These are phyloP conservation scores for Stereocaulon alpinum DNA, from an alignment of 495 filamentous ascomycete genomes.

Conservation along the genomic window DNA sequence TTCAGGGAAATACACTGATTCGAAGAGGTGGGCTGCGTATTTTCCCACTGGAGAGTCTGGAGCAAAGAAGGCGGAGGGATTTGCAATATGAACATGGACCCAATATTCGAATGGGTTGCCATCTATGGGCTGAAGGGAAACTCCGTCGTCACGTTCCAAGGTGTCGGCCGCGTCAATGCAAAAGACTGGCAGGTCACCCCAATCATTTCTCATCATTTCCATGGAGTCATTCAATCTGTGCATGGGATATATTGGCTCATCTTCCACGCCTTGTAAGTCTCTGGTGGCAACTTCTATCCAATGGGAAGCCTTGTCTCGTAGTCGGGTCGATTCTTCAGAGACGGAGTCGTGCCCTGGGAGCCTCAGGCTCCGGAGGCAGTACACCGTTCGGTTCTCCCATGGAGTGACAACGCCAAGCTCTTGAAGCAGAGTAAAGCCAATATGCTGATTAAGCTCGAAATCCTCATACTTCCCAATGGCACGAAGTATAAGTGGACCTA, in stretches of 20 bases:
- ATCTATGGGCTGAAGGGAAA: constrained; percentile 62
- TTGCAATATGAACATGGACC: constrained; percentile 87
- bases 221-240: constrained; percentile 41
- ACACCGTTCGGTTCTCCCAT: constrained; percentile 65
- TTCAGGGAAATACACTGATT: constrained; percentile 68
- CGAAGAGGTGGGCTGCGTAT: constrained; percentile 51
- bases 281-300: constrained; percentile 7
- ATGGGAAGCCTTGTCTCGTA: constrained; percentile 25
- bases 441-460: constrained; percentile 40
- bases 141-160: constrained; percentile 78
- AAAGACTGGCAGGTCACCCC: constrained; percentile 60
- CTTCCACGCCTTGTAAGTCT: neutral
- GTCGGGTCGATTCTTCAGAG: constrained; percentile 26
- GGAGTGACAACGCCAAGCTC: constrained; percentile 75
- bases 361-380: constrained; percentile 46
- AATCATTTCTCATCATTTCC: constrained; percentile 54
- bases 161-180: constrained; percentile 69
- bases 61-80: constrained; percentile 73
- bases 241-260: constrained; percentile 8
- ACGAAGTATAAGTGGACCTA: constrained; percentile 63
- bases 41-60: constrained; percentile 47
- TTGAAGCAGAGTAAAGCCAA: constrained; percentile 64
- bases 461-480: constrained; percentile 58
- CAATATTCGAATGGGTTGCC: constrained; percentile 48
- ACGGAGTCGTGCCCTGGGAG: constrained; percentile 45